phyloP scores from a whole-genome alignment of 2,329 filamentous ascomycete species.

The Tympanopsis confertula region DNA sequence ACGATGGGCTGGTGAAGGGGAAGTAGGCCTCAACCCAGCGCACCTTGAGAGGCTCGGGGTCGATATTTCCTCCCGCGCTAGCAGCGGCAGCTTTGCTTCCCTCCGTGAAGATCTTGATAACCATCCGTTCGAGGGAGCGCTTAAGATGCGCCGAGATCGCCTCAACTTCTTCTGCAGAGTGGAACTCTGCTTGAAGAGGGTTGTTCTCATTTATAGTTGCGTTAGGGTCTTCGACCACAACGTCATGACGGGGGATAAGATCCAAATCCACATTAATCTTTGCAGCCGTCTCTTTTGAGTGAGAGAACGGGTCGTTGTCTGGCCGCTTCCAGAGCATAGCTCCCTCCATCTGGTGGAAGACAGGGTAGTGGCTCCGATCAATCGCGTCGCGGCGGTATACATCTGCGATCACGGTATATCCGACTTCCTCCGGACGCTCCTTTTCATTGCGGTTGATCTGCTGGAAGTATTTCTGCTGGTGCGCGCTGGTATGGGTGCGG shows the following conservation, averaged over 20 bases:
- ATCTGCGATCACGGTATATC: conserved; percentile 85
- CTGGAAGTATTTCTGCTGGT: conserved; percentile 74
- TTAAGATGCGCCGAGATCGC: conserved; percentile 80
- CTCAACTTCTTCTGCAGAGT: conserved; percentile 66
- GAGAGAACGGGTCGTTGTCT: conserved; percentile 24
- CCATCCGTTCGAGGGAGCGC: conserved; percentile 76
- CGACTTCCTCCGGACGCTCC: conserved; percentile 26
- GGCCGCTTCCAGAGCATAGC: conserved; percentile 76
- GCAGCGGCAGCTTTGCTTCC: conserved; percentile 53
- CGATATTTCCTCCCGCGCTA: conserved; percentile 32
- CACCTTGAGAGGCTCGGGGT: conserved; percentile 66
- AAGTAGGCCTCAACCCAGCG: conserved; percentile 97
- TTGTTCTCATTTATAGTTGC: conserved; percentile 73
- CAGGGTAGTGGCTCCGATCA: conserved; percentile 86
- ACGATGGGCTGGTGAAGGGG: conserved; percentile 89
- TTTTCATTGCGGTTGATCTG: conserved; percentile 39
- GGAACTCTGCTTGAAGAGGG: conserved; percentile 63
- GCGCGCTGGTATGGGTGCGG: conserved; percentile 87
- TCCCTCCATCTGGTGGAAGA: conserved; percentile 98
- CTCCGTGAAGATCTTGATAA: conserved; percentile 75
- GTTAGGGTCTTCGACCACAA: conserved; percentile 75
- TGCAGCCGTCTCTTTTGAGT: conserved; percentile 44
- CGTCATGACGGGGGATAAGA: conserved; percentile 58
- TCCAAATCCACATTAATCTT: conserved; percentile 62
- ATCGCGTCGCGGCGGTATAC: conserved; percentile 93